A percentile compares a stretch with the other conserved stretches of the same genome.
Evolutionary conservation across 768 basidiomycete species (phyloP).

Genomic region (Hypsizygus marmoreus): DNA sequence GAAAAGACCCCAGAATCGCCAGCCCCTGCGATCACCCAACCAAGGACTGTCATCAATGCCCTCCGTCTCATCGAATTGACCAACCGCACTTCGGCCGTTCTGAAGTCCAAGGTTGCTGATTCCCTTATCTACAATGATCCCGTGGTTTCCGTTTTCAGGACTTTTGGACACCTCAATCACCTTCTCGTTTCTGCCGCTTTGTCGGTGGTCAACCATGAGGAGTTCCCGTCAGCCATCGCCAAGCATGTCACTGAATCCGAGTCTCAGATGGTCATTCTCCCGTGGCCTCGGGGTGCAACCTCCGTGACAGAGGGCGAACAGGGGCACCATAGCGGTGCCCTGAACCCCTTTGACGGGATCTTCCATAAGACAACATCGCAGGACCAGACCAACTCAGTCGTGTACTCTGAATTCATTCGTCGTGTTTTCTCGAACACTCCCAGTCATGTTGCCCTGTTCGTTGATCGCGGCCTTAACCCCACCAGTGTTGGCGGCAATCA

Average conservation of each 20-base stretch:
- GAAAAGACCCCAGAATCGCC: no score
- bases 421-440: conserved; percentile 73
- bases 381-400: conserved; percentile 53
- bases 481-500: conserved; percentile 33
- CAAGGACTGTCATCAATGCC: conserved; percentile 64
- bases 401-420: conserved; percentile 85
- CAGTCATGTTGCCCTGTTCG: conserved; percentile 81
- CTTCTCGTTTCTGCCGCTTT: conserved; percentile 69
- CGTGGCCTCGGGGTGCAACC: conserved; percentile 66
- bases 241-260: conserved; percentile 55
- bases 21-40: no score
- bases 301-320: conserved; percentile 25
- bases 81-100: conserved; percentile 82
- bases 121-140: conserved; percentile 71
- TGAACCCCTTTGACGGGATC: conserved; percentile 77
- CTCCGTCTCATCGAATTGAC: conserved; percentile 90
- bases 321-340: conserved; percentile 26
- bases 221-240: conserved; percentile 68
- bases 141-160: conserved; percentile 70
- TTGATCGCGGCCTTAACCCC: conserved; percentile 64
- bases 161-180: conserved; percentile 72
- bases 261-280: conserved; percentile 79
- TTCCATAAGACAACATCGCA: conserved; percentile 58
- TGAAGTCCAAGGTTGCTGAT: conserved; percentile 79
- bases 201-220: conserved; percentile 73